Evolutionary conservation across 148 eudicot genomes (phyloP), one percentile per base, ranked within the genome.

Genomic region (Simmondsia chinensis): DNA sequence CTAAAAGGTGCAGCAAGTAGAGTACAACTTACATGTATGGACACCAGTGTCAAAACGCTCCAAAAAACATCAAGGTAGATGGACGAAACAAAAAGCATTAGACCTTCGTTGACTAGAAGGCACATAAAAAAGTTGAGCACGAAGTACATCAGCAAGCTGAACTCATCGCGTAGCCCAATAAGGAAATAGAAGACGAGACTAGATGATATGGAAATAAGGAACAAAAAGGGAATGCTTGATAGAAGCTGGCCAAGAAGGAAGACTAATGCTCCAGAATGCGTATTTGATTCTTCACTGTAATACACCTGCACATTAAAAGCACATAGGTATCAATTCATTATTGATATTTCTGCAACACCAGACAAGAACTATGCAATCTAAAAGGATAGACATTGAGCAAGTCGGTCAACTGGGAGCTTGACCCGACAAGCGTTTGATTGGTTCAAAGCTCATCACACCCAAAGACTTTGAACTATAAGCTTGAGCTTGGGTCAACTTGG

Each of bases 61-160:
- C 95, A 82, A 66, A 74, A 85, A 39, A 72, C 65, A 54, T 76
- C 73, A 59, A 68, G 69, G 63, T 77, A 79, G 38, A 80, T 52
- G 66, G 83, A 54, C 49, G 84, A 78, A 60, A 82, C 72, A 27
- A 79, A 53, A 43, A 85, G 72, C 61, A 85, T 71, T 55, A 91
- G 64, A 50, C 94, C 95, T 68, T 91, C 99, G 60, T 75, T 82
- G 52, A 72, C 86, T 22, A 91, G 71, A 43, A 85, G 95, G 66
- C 89, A 91, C 83, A 63, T 59, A 50, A 85, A 85, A 73, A 71
- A 67, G 59, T 91, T 91, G 56, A 91, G 71, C 54, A 77, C 81
- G 40, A 91, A 91, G 64, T 91, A 91, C 86, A 91, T 79, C 75
- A 91, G 56, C 73, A 82, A 72, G 77, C 80, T 68, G 76, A 91